Conservation (phyloP, 1,139 yeast species). For the Yamadazyma blattariae region DNA sequence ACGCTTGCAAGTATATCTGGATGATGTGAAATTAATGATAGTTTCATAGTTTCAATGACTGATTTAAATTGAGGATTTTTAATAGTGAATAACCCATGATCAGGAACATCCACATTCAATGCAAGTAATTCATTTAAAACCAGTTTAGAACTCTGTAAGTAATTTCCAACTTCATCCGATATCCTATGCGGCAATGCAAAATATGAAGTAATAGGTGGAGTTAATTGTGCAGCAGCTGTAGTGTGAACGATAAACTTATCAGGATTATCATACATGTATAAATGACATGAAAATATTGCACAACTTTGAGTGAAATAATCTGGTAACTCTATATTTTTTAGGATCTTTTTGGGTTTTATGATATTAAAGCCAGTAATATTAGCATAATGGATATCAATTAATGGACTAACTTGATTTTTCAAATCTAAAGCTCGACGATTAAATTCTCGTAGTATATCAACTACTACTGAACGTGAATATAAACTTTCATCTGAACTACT, state of each 20-base stretch:
- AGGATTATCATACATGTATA: constrained; percentile 22
- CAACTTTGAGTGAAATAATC: constrained; percentile 27
- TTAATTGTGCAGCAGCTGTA: background rate
- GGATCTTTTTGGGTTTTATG: background rate
- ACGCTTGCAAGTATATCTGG: constrained; percentile 14
- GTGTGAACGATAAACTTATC: constrained; percentile 27
- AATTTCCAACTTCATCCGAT: background rate
- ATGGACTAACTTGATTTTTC: background rate
- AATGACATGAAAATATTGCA: constrained; percentile 23
- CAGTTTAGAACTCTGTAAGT: background rate
- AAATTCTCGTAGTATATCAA: constrained; percentile 11
- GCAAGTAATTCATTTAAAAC: too few species aligned
- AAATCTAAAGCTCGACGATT: background rate
- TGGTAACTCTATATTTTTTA: constrained; percentile 2
- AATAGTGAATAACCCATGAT: constrained; percentile 2
- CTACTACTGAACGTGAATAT: constrained; percentile 17
- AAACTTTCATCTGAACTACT: constrained; percentile 22
- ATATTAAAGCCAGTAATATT: constrained; percentile 13
- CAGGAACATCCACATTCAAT: background rate
- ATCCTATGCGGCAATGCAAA: constrained; percentile 4
- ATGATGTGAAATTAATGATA: constrained; percentile 35
- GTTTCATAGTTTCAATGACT: constrained; percentile 30
- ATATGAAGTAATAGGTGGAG: constrained; percentile 21
- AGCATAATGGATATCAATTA: constrained; percentile 22
- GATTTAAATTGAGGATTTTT: constrained; percentile 10